Evolutionary conservation across 169 alveolate genomes (phyloP).

Genomic region (Perkinsus chesapeaki): DNA sequence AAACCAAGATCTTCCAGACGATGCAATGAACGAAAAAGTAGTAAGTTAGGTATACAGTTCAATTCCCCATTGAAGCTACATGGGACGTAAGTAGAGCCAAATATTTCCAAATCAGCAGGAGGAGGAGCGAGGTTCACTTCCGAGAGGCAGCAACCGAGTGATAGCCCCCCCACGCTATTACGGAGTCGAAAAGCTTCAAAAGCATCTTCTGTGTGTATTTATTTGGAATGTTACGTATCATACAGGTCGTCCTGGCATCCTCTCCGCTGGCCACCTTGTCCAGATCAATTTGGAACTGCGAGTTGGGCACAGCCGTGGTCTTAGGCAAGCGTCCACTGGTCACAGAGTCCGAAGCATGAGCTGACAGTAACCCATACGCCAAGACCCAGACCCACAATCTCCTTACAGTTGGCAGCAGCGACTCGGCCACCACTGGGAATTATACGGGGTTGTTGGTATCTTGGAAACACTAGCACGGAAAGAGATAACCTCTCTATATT

Average conservation of each 20-base stretch:
- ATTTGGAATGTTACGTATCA: constrained; percentile 55
- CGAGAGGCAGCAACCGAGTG: no score
- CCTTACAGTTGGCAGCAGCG: not conserved
- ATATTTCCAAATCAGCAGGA: no score
- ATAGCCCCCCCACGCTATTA: constrained; percentile 22
- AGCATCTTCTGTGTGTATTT: constrained; percentile 46
- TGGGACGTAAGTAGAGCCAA: no score
- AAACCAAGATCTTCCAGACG: no score
- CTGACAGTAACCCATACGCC: not conserved
- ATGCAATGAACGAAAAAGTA: no score
- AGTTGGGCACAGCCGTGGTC: not conserved
- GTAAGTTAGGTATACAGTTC: no score
- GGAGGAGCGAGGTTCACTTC: no score
- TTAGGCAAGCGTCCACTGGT: not conserved
- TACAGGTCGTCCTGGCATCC: not conserved
- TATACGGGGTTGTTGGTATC: not conserved
- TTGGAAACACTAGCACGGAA: not conserved
- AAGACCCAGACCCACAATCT: not conserved
- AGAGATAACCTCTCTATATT: no score
- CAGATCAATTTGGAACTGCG: not conserved
- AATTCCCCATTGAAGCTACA: no score
- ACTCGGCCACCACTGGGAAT: not conserved
- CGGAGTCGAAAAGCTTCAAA: constrained; percentile 40
- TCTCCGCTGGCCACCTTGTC: not conserved
- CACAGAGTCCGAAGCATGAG: not conserved